Evolutionary conservation across 805 yeast species (phyloP).

Genomic region (Vanderwaltozyma yarrowii): DNA sequence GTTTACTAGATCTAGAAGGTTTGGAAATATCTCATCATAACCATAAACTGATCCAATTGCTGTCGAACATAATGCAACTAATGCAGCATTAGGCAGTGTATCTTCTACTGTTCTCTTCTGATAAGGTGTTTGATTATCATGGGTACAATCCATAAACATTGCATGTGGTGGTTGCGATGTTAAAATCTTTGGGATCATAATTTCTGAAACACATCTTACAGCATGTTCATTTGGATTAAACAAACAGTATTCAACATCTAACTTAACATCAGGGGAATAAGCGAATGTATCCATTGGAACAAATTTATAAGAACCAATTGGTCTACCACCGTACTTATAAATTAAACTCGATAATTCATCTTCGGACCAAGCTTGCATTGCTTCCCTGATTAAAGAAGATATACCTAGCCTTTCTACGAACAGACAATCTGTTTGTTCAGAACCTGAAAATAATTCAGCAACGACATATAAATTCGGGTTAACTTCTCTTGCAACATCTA

Average conservation of each 20-base stretch:
- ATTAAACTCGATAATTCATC: slow-evolving; percentile 77
- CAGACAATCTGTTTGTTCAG: slow-evolving; percentile 79
- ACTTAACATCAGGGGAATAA: slow-evolving; percentile 46
- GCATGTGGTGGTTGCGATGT: slow-evolving; percentile 80
- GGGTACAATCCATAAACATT: slow-evolving; percentile 94
- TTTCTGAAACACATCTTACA: slow-evolving; percentile 39
- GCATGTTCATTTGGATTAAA: slow-evolving; percentile 10
- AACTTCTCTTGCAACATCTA: slow-evolving; percentile 77
- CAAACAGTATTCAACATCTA: slow-evolving; percentile 22
- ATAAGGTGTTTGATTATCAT: slow-evolving; percentile 83
- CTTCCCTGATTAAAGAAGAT: slow-evolving; percentile 84
- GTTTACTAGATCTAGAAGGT: slow-evolving; percentile 65
- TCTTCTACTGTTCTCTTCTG: slow-evolving; percentile 91
- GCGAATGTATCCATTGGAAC: slow-evolving; percentile 67
- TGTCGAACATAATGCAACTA: slow-evolving; percentile 85
- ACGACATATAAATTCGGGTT: slow-evolving; percentile 86
- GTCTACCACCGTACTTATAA: slow-evolving; percentile 90
- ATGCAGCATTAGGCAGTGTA: slow-evolving; percentile 88
- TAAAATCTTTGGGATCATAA: slow-evolving; percentile 57
- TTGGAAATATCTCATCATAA: slow-evolving; percentile 85
- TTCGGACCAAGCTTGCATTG: slow-evolving; percentile 93
- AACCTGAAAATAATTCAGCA: slow-evolving; percentile 90
- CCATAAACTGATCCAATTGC: slow-evolving; percentile 94
- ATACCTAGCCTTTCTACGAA: slow-evolving; percentile 88
- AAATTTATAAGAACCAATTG: slow-evolving; percentile 85